Conservation (phyloP, 305 asterid genomes). For the Ilex paraguariensis region DNA sequence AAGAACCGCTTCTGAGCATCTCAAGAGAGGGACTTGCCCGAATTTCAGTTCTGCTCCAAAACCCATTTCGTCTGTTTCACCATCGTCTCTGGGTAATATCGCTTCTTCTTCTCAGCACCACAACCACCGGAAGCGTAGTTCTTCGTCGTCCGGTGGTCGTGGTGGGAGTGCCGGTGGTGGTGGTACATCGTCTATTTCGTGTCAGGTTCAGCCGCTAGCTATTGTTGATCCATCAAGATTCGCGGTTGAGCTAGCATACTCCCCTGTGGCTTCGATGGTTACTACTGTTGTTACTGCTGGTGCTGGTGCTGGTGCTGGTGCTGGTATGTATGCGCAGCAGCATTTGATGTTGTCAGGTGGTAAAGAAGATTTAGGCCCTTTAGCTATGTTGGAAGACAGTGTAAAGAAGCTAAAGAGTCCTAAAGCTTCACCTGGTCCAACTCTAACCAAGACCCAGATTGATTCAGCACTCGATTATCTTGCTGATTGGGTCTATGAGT, state of each 20-base stretch:
- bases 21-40: constrained; percentile 91
- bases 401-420: constrained; percentile 88
- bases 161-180: constrained; percentile 11
- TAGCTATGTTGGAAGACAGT: constrained; percentile 81
- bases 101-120: constrained; percentile 19
- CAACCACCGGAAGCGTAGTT: constrained; percentile 47
- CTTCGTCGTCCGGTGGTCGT: constrained; percentile 14
- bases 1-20: constrained; percentile 96
- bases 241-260: constrained; percentile 50
- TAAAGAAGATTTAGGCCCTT: constrained; percentile 80
- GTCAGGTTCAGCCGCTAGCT: constrained; percentile 45
- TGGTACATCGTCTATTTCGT: constrained; percentile 14
- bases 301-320: constrained; percentile 19
- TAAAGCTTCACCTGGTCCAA: constrained; percentile 46
- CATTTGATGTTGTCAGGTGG: constrained; percentile 83
- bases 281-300: constrained; percentile 19
- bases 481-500: constrained; percentile 83
- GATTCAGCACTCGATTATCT: constrained; percentile 70
- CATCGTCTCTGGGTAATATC: constrained; percentile 26
- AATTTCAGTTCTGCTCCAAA: constrained; percentile 56
- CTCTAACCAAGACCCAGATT: constrained; percentile 54
- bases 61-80: constrained; percentile 61
- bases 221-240: constrained; percentile 70
- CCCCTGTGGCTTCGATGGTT: constrained; percentile 36
- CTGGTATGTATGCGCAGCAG: constrained; percentile 35